Conservation (phyloP, 495 filamentous ascomycete genomes). For the Aspergillus haitiensis region DNA sequence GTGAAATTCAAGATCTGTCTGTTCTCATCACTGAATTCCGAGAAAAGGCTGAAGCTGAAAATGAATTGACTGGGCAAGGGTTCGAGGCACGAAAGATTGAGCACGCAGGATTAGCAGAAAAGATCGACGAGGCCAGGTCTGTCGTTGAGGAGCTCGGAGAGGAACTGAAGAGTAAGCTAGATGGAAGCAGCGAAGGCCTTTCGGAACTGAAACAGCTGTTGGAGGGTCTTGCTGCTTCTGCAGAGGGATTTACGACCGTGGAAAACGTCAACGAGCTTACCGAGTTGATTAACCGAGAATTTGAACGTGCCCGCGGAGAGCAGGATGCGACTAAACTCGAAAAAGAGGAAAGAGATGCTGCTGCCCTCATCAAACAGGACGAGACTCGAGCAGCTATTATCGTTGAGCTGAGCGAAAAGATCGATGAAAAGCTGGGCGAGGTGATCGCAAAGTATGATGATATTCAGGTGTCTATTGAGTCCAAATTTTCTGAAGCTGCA, state of each 20-base stretch:
- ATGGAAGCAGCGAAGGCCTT: constrained; percentile 56
- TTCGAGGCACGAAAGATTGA: constrained; percentile 76
- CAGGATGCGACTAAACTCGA: constrained; percentile 70
- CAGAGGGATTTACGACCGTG: constrained; percentile 57
- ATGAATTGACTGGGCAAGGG: constrained; percentile 71
- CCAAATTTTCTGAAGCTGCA: constrained; percentile 66
- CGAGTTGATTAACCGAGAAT: constrained; percentile 75
- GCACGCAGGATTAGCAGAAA: constrained; percentile 57
- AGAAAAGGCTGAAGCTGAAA: constrained; percentile 65
- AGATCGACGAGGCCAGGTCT: constrained; percentile 58
- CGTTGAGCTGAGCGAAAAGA: constrained; percentile 59
- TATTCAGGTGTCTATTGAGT: constrained; percentile 65
- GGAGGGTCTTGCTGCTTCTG: constrained; percentile 59
- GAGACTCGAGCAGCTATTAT: constrained; percentile 58
- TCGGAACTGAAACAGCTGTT: constrained; percentile 60
- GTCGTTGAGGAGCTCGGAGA: constrained; percentile 62
- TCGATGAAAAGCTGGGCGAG: constrained; percentile 77
- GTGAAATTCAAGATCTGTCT: constrained; percentile 63
- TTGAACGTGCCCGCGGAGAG: constrained; percentile 70
- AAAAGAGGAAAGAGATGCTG: constrained; percentile 72
- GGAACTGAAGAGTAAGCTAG: constrained; percentile 63
- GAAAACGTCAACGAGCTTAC: constrained; percentile 76
- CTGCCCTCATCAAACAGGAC: constrained; percentile 67
- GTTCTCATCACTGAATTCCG: constrained; percentile 69
- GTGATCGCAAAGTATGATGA: constrained; percentile 83